phyloP scores from a whole-genome alignment of 2,329 filamentous ascomycete species.

The Amylocarpus encephaloides region DNA sequence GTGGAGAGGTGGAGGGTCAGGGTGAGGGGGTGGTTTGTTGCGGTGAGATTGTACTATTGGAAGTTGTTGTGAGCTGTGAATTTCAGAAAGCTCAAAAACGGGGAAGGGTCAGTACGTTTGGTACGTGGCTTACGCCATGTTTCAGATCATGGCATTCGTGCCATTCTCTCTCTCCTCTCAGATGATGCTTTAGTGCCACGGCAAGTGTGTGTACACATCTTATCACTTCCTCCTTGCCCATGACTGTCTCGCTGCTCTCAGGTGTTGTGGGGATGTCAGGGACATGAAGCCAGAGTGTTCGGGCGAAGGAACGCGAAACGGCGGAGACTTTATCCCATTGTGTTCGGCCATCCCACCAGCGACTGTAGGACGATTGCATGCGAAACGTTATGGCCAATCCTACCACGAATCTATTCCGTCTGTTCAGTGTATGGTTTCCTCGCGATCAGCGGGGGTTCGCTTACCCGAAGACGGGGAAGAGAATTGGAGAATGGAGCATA shows the following conservation, averaged over 20 bases:
- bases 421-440: neutral
- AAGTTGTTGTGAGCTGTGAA: neutral
- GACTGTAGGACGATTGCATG: constrained; percentile 17
- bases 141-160: constrained; percentile 6
- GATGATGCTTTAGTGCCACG: constrained; percentile 14
- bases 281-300: constrained; percentile 15
- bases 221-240: constrained; percentile 5
- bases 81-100: neutral
- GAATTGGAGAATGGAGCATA: constrained; percentile 11
- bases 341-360: constrained; percentile 15
- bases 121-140: constrained; percentile 3
- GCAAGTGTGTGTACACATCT: constrained; percentile 6
- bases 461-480: constrained; percentile 15
- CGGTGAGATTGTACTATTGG: constrained; percentile 10
- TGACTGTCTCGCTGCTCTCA: neutral
- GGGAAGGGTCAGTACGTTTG: constrained; percentile 6
- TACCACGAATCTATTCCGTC: constrained; percentile 11
- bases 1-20: constrained; percentile 18
- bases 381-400: constrained; percentile 15
- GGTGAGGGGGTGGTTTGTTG: constrained; percentile 19
- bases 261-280: constrained; percentile 2
- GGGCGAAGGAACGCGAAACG: constrained; percentile 12
- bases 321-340: constrained; percentile 17
- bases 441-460: neutral
- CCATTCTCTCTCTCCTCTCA: constrained; percentile 13